A percentile compares a stretch with the other conserved stretches of the same genome.
These are phyloP conservation scores for Noccaea caerulescens DNA, from an alignment of 345 rosid genomes.

Conservation along the genomic window DNA sequence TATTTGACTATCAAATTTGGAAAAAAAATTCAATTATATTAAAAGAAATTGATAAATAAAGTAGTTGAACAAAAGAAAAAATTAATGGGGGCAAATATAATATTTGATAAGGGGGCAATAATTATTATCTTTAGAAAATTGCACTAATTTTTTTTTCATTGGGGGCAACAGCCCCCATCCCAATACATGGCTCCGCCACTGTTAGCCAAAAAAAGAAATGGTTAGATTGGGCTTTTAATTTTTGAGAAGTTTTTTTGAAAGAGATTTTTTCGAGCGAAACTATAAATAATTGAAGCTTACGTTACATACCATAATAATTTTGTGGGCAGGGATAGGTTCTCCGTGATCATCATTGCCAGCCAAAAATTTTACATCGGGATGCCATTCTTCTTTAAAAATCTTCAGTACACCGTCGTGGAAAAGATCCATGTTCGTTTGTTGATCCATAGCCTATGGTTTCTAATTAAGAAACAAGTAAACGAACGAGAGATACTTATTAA, in stretches of 20 bases:
- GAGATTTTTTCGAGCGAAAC: too few relatives aligned
- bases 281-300: not conserved
- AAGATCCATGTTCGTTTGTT: constrained; percentile 1
- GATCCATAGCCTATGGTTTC: constrained; percentile 12
- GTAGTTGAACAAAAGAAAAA: too few relatives aligned
- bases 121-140: too few relatives aligned
- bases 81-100: too few relatives aligned
- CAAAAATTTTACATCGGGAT: not conserved
- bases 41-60: too few relatives aligned
- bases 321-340: constrained; percentile 8
- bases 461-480: not conserved
- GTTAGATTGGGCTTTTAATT: not conserved
- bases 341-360: constrained; percentile 20
- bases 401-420: constrained; percentile 13
- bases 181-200: too few relatives aligned
- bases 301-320: constrained; percentile 14
- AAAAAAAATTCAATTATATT: too few relatives aligned
- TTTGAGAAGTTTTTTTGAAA: not conserved
- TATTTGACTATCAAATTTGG: too few relatives aligned
- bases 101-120: too few relatives aligned
- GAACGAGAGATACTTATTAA: not conserved
- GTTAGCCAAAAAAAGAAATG: not conserved
- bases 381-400: not conserved
- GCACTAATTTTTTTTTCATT: too few relatives aligned
- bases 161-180: too few relatives aligned